Conservation (phyloP, 495 filamentous ascomycete species). For the Aspergillus olivimuriae region DNA sequence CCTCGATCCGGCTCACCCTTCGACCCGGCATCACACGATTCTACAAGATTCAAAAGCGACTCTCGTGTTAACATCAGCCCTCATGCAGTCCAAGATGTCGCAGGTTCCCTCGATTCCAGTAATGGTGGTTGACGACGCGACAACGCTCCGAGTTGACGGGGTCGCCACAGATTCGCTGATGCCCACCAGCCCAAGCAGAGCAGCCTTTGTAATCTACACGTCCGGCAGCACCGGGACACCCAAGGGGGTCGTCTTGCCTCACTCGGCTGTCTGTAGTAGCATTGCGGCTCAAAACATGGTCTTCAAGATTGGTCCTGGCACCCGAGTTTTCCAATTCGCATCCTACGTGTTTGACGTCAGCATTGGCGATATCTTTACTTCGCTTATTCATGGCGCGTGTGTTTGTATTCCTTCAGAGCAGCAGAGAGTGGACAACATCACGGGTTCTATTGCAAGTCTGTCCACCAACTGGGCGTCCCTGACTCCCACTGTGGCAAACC, state of each 20-base stretch:
- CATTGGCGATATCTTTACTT: constrained; percentile 17
- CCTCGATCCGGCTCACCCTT: not conserved
- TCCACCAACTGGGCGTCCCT: constrained; percentile 24
- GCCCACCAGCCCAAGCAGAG: not conserved
- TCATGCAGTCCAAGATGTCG: no score
- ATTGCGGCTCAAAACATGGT: not conserved
- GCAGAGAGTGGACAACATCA: constrained; percentile 25
- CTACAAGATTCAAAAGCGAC: no score
- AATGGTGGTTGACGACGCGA: constrained; percentile 25
- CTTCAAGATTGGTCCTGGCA: not conserved
- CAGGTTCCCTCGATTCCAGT: no score
- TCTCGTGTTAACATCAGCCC: no score
- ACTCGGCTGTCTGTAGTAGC: constrained; percentile 13
- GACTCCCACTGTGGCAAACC: constrained; percentile 36
- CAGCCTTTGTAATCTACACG: constrained; percentile 28
- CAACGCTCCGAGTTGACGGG: no score
- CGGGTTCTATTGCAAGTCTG: constrained; percentile 20
- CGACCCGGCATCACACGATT: not conserved
- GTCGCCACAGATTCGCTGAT: no score
- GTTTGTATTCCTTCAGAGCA: constrained; percentile 31
- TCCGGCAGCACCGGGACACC: constrained; percentile 37
- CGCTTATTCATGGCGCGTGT: constrained; percentile 24
- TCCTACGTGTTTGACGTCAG: constrained; percentile 28
- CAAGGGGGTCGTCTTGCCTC: constrained; percentile 37
- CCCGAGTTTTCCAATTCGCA: constrained; percentile 21